Conservation (phyloP, 2,329 filamentous ascomycete species). For the Fusarium sp. region DNA sequence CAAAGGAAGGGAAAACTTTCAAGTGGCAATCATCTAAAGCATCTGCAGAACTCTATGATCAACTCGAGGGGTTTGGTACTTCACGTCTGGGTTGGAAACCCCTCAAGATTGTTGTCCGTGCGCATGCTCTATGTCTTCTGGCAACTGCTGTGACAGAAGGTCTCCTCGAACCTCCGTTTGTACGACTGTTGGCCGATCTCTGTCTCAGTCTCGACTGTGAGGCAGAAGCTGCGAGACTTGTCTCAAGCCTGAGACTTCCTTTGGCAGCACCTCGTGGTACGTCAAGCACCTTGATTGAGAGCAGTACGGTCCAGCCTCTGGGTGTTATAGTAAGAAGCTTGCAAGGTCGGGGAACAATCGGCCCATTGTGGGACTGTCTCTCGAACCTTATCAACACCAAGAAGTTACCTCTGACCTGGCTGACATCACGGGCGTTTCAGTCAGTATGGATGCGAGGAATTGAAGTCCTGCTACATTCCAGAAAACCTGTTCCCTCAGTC, state of each 20-base stretch:
- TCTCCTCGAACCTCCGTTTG: conserved; percentile 42
- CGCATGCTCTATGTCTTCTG: conserved; percentile 44
- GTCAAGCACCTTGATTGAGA: conserved; percentile 25
- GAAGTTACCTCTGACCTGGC: conserved; percentile 35
- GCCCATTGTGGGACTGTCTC: conserved; percentile 36
- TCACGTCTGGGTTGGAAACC: conserved; percentile 45
- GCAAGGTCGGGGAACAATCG: neutral
- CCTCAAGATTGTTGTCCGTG: conserved; percentile 45
- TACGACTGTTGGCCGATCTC: conserved; percentile 41
- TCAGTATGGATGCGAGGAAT: conserved; percentile 39
- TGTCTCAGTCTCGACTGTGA: conserved; percentile 40
- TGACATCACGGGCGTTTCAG: conserved; percentile 38
- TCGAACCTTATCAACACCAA: conserved; percentile 29
- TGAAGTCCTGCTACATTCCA: conserved; percentile 37
- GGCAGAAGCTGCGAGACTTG: conserved; percentile 42
- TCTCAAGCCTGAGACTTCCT: conserved; percentile 18
- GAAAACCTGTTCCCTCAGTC: conserved; percentile 30
- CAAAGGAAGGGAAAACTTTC: conserved; percentile 33
- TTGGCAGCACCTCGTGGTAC: conserved; percentile 27
- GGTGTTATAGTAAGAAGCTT: conserved; percentile 26
- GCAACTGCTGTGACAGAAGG: conserved; percentile 43
- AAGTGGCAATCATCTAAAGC: conserved; percentile 41
- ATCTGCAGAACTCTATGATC: conserved; percentile 45
- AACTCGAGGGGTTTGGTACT: conserved; percentile 46
- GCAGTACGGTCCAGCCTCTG: conserved; percentile 33